phyloP scores from a whole-genome alignment of 768 basidiomycete genomes.

The Collybia sp. region DNA sequence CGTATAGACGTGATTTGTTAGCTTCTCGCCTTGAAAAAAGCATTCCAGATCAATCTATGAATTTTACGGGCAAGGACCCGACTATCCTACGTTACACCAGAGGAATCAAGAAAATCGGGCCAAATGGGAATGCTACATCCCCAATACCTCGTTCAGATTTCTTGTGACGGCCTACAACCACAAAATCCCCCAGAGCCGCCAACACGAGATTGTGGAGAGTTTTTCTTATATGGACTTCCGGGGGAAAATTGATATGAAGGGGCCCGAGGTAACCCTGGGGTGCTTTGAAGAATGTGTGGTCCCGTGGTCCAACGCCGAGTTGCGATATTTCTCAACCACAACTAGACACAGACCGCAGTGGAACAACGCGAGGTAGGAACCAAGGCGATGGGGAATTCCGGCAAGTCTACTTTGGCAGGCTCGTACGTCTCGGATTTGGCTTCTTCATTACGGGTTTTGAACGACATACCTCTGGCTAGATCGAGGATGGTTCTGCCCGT shows the following conservation, averaged over 20 bases:
- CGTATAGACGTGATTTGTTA: constrained; percentile 16
- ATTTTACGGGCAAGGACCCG: constrained; percentile 66
- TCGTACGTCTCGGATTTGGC: constrained; percentile 49
- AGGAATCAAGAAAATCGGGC: constrained; percentile 35
- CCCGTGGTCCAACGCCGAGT: constrained; percentile 13
- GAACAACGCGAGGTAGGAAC: constrained; percentile 38
- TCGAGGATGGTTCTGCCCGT: constrained; percentile 68
- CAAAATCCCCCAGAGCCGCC: constrained; percentile 62
- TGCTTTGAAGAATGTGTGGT: constrained; percentile 86
- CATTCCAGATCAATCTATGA: constrained; percentile 65
- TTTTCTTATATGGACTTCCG: constrained; percentile 84
- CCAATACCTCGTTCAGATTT: constrained; percentile 78
- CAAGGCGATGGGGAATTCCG: constrained; percentile 66
- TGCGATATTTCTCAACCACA: not conserved
- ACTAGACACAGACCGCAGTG: constrained; percentile 47
- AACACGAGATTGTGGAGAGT: constrained; percentile 64
- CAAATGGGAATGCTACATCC: constrained; percentile 56
- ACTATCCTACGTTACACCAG: constrained; percentile 68
- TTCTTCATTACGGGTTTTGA: not conserved
- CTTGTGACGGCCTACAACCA: constrained; percentile 70
- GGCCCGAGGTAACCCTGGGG: constrained; percentile 66
- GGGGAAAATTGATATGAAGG: constrained; percentile 79
- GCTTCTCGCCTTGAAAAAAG: constrained; percentile 1
- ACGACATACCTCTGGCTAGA: constrained; percentile 11
- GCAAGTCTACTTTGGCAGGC: constrained; percentile 79